Percentiles rank a stretch among this genome's conserved stretches.
These are phyloP conservation scores for Boletellus ananiceps DNA, from an alignment of 768 basidiomycete genomes.

Conservation along the genomic window DNA sequence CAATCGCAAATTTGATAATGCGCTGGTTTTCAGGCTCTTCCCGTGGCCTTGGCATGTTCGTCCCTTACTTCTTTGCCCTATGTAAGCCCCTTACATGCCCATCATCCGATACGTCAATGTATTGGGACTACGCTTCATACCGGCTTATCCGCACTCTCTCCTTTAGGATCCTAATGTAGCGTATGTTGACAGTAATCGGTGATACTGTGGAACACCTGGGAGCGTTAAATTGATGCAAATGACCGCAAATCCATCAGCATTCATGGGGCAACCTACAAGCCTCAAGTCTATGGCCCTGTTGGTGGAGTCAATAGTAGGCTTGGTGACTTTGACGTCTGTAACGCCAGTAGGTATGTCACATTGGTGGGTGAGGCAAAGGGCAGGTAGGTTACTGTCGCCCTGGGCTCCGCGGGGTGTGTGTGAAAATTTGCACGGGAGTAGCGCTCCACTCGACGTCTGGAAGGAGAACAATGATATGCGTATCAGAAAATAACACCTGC, in stretches of 20 bases:
- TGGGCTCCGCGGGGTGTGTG: neutral
- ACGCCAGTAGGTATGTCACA: rapidly evolving
- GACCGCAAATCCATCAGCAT: neutral
- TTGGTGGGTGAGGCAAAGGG: neutral
- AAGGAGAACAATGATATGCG: neutral
- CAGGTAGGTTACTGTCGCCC: neutral
- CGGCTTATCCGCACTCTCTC: neutral
- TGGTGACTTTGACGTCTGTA: neutral
- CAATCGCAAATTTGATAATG: conserved; percentile 4
- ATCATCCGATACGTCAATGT: neutral
- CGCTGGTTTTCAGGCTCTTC: neutral
- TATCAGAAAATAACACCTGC: neutral
- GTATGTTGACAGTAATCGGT: neutral
- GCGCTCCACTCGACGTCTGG: too few relatives aligned
- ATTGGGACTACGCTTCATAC: neutral
- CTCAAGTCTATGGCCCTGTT: neutral
- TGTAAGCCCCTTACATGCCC: neutral
- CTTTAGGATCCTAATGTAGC: neutral
- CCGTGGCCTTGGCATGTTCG: too few relatives aligned
- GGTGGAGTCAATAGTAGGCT: neutral
- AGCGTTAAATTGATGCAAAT: neutral
- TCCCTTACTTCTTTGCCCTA: neutral
- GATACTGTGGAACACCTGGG: neutral
- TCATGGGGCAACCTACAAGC: neutral
- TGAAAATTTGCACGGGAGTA: neutral